Evolutionary conservation across 306 rosid species (phyloP), one percentile per base, ranked within the genome.

Genomic region (Prunus salicina): DNA sequence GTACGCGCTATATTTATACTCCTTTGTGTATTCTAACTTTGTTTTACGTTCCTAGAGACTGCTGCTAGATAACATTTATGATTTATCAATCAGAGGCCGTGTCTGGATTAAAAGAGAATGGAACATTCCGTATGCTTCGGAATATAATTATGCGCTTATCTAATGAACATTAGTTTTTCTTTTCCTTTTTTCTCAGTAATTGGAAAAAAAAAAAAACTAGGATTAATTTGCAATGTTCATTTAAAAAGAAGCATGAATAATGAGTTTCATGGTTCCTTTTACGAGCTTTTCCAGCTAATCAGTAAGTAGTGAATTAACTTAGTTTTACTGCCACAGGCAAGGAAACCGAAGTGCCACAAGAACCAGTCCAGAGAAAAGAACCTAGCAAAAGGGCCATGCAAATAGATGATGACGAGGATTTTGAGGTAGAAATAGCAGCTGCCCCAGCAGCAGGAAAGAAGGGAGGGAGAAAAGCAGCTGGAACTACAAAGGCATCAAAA

Each of bases 381-480:
- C 64, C 87, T 19, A 79, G 49, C 72, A 84, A 80, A 80, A 81
- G 83, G 84, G 89, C 83, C 56, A 58, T 32, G 8, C 25, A 1
- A 57, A 79, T 68, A 0, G 71, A 49, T 1, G 80, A 74, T 1
- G 89, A 85, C 5, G 88, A 79, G 0, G 89, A 85, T 64, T 87
- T 88, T 2, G 90, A 81, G 63, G 52, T 71, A 3, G 81, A 71
- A 51, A 65, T 66, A 55, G 71, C 79, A 7, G 81, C 67, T 72
- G 85, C 74, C 30, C 77, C 85, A 7, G 89, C 64, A 38, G 60
- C 78, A 47, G 85, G 66, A 20, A 91, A 88, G 88, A 86, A 85
- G 80, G 87, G 84, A 51, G 91, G 91, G 18, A 89, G 84, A 72
- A 90, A 89, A 69, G 89, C 92, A 6, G 85, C 88, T 16, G 90